These are phyloP conservation scores for Psilocybe subaeruginosa DNA, from an alignment of 768 basidiomycete species.

Conservation along the genomic window DNA sequence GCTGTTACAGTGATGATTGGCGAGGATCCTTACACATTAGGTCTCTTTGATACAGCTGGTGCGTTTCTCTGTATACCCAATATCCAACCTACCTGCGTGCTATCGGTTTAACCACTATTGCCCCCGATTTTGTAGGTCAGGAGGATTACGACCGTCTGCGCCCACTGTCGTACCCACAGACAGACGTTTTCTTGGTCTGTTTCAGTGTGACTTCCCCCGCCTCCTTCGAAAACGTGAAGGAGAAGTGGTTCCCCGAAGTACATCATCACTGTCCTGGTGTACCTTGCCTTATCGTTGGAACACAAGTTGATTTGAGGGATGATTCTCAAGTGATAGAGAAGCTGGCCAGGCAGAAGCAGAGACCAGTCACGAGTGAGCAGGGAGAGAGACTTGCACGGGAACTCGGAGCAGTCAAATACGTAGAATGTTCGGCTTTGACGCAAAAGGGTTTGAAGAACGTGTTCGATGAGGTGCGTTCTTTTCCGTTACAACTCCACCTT, in stretches of 20 bases:
- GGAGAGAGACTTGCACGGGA: slow-evolving; percentile 97
- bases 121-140: slow-evolving; percentile 65
- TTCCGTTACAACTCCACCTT: slow-evolving; percentile 13
- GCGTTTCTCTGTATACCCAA: slow-evolving; percentile 31
- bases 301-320: slow-evolving; percentile 96
- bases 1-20: slow-evolving; percentile 99
- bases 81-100: background rate
- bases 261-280: slow-evolving; percentile 99
- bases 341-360: slow-evolving; percentile 93
- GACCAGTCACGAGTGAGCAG: slow-evolving; percentile 84
- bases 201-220: slow-evolving; percentile 99
- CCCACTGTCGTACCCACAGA: slow-evolving; percentile 99
- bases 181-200: slow-evolving; percentile 99
- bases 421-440: slow-evolving; percentile 98
- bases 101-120: slow-evolving; percentile 6
- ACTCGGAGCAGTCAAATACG: slow-evolving; percentile 97
- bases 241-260: slow-evolving; percentile 99
- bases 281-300: slow-evolving; percentile 98
- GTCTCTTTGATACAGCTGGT: slow-evolving; percentile 99
- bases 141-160: slow-evolving; percentile 99
- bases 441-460: slow-evolving; percentile 99
- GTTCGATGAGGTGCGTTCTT: slow-evolving; percentile 91
- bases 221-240: slow-evolving; percentile 99
- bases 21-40: slow-evolving; percentile 98
- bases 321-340: slow-evolving; percentile 94